Percentiles rank a stretch among this genome's conserved stretches.
Evolutionary conservation across 345 rosid species (phyloP).

Genomic region (Citrus medica): DNA sequence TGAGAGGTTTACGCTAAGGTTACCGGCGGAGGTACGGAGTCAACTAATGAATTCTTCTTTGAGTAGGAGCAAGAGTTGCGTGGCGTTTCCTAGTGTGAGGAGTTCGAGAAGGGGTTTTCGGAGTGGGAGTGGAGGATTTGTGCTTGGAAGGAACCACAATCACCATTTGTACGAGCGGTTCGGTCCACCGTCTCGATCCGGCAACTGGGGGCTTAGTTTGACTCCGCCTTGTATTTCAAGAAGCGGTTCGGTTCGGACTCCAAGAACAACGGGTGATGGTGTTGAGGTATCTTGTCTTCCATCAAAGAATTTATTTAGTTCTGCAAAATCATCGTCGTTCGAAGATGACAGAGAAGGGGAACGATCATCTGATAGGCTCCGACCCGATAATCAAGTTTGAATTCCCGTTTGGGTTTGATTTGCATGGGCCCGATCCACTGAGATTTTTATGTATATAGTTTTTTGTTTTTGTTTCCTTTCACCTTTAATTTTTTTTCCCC

Average conservation of each 20-base stretch:
- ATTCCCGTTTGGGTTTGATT: neutral
- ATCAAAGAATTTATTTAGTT: constrained; percentile 31
- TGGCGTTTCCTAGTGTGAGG: constrained; percentile 45
- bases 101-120: constrained; percentile 61
- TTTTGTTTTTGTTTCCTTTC: neutral
- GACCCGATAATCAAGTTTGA: constrained; percentile 36
- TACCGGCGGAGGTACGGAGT: constrained; percentile 62
- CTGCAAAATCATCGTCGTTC: constrained; percentile 31
- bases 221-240: constrained; percentile 41
- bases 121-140: constrained; percentile 35
- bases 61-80: constrained; percentile 40
- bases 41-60: constrained; percentile 34
- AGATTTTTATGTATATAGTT: constrained; percentile 2
- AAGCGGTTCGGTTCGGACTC: constrained; percentile 29
- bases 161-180: constrained; percentile 44
- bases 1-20: constrained; percentile 67
- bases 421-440: neutral
- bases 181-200: constrained; percentile 30
- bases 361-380: constrained; percentile 40
- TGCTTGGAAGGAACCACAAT: constrained; percentile 23
- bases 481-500: neutral
- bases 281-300: constrained; percentile 28
- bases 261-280: neutral
- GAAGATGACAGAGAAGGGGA: constrained; percentile 38
- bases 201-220: constrained; percentile 32